Evolutionary conservation across 2,329 filamentous ascomycete genomes (phyloP).

Genomic region (Ciborinia camelliae): DNA sequence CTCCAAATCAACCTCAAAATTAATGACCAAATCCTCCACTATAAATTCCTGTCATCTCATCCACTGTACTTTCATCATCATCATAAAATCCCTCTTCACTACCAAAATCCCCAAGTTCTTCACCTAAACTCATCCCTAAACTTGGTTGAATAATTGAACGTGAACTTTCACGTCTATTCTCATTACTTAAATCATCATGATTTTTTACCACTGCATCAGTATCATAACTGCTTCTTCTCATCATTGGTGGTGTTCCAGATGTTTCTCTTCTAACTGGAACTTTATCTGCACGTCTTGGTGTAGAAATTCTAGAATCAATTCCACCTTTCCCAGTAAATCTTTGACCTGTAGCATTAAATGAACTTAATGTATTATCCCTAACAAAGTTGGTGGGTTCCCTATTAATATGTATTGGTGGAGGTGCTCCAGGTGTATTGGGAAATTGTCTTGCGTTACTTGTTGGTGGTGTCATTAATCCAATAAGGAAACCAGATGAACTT

Average conservation of each 20-base stretch:
- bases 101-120: constrained; percentile 19
- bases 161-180: constrained; percentile 34
- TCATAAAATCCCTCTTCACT: constrained; percentile 39
- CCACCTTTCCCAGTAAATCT: constrained; percentile 49
- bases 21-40: constrained; percentile 16
- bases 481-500: constrained; percentile 58
- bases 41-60: constrained; percentile 21
- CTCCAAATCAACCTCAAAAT: no score
- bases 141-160: background rate
- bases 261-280: constrained; percentile 38
- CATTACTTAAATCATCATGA: constrained; percentile 36
- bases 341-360: constrained; percentile 58
- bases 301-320: constrained; percentile 29
- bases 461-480: constrained; percentile 86
- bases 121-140: constrained; percentile 11
- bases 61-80: constrained; percentile 36
- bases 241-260: constrained; percentile 58
- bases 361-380: constrained; percentile 41
- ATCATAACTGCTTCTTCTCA: constrained; percentile 57
- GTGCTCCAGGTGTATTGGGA: constrained; percentile 14
- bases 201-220: constrained; percentile 51
- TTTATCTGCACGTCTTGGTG: constrained; percentile 42
- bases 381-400: constrained; percentile 44
- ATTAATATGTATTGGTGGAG: constrained; percentile 38
- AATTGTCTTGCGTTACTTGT: constrained; percentile 48